These are phyloP conservation scores for Xylaria sp. DNA, from an alignment of 2,329 filamentous ascomycete genomes.

Conservation along the genomic window DNA sequence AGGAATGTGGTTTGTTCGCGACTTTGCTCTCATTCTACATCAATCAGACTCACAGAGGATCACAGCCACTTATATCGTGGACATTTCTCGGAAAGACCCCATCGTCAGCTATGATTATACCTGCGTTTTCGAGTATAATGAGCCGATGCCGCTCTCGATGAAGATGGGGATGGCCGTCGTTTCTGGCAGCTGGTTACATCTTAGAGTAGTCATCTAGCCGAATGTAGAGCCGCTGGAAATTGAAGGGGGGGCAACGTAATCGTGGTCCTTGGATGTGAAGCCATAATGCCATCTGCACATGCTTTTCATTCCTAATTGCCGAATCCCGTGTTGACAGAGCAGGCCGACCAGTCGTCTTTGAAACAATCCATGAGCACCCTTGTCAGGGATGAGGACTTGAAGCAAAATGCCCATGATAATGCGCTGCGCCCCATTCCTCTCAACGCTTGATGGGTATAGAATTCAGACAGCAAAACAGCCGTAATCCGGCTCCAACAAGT, in stretches of 20 bases:
- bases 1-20: background rate
- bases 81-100: background rate
- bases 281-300: background rate
- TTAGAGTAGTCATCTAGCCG: background rate
- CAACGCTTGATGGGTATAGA: background rate
- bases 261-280: background rate
- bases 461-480: background rate
- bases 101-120: background rate
- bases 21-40: background rate
- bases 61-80: background rate
- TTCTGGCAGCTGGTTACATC: slow-evolving; percentile 14
- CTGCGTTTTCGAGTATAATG: background rate
- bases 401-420: background rate
- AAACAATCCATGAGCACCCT: background rate
- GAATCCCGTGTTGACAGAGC: background rate
- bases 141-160: background rate
- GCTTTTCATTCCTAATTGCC: background rate
- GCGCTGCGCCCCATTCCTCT: background rate
- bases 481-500: background rate
- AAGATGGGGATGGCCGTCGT: background rate
- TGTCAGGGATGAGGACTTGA: background rate
- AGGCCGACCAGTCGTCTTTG: background rate
- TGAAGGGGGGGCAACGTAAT: background rate
- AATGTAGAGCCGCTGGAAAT: background rate
- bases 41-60: background rate